Conservation (phyloP, 345 rosid species). For the Corchorus capsularis region DNA sequence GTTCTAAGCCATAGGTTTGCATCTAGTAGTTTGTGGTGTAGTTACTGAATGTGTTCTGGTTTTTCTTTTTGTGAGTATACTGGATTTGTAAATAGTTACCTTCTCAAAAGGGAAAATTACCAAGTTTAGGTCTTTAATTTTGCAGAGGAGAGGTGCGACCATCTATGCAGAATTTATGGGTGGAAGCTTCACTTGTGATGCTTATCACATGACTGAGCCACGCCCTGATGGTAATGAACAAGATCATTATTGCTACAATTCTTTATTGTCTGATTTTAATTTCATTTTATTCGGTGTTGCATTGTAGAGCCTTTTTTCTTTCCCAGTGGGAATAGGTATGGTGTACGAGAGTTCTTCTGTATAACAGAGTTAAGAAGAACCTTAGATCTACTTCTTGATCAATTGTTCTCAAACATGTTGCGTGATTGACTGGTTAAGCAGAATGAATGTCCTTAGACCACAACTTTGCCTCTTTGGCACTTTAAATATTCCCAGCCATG, state of each 20-base stretch:
- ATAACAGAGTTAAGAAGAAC: not conserved
- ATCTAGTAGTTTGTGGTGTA: not conserved
- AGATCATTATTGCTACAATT: not conserved
- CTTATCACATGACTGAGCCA: constrained; percentile 97
- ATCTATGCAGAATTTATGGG: constrained; percentile 94
- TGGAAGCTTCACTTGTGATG: constrained; percentile 96
- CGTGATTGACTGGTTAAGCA: not conserved
- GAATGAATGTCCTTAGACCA: not conserved
- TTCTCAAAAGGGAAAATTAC: not conserved
- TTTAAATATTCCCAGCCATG: not conserved
- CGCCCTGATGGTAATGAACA: constrained; percentile 74
- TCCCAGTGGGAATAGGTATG: not conserved
- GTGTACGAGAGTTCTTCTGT: constrained; percentile 1
- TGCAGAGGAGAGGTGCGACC: constrained; percentile 83
- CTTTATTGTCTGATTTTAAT: not conserved
- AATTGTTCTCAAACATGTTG: no score
- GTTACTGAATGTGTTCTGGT: not conserved
- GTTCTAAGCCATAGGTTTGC: constrained; percentile 3
- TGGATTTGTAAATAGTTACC: not conserved
- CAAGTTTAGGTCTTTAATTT: constrained; percentile 14
- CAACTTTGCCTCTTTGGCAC: not conserved
- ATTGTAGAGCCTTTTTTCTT: not conserved
- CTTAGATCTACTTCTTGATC: not conserved
- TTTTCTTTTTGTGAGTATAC: no score
- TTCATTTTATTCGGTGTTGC: not conserved